Percentiles rank a stretch among this genome's conserved stretches.
phyloP scores from a whole-genome alignment of 192 early-diverging fungal species.

The Backusella luteola region DNA sequence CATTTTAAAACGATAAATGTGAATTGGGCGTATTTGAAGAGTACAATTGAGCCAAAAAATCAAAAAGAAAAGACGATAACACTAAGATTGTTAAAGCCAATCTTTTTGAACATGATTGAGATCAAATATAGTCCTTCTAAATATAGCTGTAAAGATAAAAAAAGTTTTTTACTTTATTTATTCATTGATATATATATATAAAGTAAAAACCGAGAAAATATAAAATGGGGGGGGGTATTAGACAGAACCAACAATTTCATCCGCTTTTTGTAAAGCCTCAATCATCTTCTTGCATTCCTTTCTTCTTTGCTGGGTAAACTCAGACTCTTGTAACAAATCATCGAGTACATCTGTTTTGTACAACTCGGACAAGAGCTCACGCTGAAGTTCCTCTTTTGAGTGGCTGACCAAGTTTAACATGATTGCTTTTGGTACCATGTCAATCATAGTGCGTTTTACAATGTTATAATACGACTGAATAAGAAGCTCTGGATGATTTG shows the following conservation, averaged over 20 bases:
- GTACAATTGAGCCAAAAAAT: too few species aligned
- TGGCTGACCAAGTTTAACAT: slow-evolving; percentile 95
- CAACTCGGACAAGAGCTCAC: slow-evolving; percentile 91
- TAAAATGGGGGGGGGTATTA: neutral
- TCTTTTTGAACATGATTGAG: too few species aligned
- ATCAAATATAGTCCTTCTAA: too few species aligned
- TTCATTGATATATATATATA: neutral
- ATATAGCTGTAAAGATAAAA: too few species aligned
- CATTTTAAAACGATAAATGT: too few species aligned
- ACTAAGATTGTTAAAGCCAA: too few species aligned
- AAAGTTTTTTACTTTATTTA: too few species aligned
- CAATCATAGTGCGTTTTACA: slow-evolving; percentile 96
- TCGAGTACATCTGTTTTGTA: slow-evolving; percentile 97
- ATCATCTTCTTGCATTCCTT: slow-evolving; percentile 99
- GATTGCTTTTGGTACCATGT: slow-evolving; percentile 97
- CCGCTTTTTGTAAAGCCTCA: slow-evolving; percentile 41
- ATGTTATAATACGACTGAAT: slow-evolving; percentile 99
- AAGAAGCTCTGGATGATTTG: slow-evolving; percentile 68
- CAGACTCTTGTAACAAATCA: slow-evolving; percentile 95
- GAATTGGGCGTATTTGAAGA: too few species aligned
- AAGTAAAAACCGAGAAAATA: neutral
- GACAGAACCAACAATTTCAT: slow-evolving; percentile 19
- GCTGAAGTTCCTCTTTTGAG: slow-evolving; percentile 93
- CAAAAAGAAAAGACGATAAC: too few species aligned
- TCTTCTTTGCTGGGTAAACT: slow-evolving; percentile 85